Evolutionary conservation across 2,329 filamentous ascomycete species (phyloP).

Genomic region (Ophiostoma perfectum): DNA sequence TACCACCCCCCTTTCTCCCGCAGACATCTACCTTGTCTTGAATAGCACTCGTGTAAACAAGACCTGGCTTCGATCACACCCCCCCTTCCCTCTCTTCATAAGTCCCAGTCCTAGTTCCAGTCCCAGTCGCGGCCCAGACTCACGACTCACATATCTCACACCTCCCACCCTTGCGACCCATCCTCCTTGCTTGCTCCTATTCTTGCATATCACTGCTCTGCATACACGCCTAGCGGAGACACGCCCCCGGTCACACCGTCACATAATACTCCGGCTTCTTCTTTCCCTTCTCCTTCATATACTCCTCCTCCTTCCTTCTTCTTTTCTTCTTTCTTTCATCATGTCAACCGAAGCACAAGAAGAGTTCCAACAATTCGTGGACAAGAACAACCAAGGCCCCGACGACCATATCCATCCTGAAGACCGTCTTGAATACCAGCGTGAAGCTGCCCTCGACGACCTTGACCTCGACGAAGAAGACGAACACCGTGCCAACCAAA

Average conservation of each 20-base stretch:
- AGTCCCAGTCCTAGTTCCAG: neutral
- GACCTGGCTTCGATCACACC: neutral
- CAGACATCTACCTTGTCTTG: too few species aligned
- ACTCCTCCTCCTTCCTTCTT: conserved; percentile 23
- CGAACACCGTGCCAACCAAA: conserved; percentile 46
- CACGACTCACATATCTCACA: neutral
- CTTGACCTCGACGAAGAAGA: conserved; percentile 55
- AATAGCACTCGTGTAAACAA: too few species aligned
- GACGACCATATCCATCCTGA: conserved; percentile 33
- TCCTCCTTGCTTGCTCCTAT: conserved; percentile 8
- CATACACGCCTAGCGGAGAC: conserved; percentile 6
- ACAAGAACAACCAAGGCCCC: conserved; percentile 46
- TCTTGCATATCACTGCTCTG: conserved; percentile 11
- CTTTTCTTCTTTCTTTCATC: conserved; percentile 32
- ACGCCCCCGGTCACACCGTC: neutral
- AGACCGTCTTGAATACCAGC: conserved; percentile 14
- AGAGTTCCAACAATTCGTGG: conserved; percentile 60
- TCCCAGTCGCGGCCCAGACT: neutral
- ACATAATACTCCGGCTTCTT: neutral
- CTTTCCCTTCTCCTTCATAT: neutral
- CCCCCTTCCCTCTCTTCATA: neutral
- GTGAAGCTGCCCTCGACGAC: conserved; percentile 38
- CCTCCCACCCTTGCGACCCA: conserved; percentile 7
- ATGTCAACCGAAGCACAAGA: conserved; percentile 56
- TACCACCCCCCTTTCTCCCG: too few species aligned